A percentile compares a stretch with the other conserved stretches of the same genome.
Conservation (phyloP, 2,329 filamentous ascomycete genomes). For the Diaporthe batatas region DNA sequence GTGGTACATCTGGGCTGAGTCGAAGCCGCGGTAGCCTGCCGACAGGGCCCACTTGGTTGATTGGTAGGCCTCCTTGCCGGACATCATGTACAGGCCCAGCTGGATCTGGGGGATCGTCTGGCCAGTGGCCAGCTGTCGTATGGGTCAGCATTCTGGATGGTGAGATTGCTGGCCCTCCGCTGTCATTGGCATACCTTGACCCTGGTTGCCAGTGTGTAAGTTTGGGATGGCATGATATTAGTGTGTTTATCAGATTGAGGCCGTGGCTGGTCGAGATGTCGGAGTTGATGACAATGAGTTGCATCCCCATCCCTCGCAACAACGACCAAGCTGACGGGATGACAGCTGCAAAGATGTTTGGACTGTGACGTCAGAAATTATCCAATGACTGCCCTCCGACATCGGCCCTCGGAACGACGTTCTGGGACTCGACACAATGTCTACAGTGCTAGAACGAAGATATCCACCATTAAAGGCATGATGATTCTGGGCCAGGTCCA, state of each 20-base stretch:
- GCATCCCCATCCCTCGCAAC: too few relatives aligned
- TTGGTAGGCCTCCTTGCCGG: slow-evolving; percentile 68
- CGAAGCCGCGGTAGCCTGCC: slow-evolving; percentile 65
- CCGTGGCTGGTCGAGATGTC: neutral
- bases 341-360: slow-evolving; percentile 9
- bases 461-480: too few relatives aligned
- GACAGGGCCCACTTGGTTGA: slow-evolving; percentile 71
- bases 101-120: slow-evolving; percentile 78
- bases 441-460: neutral
- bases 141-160: slow-evolving; percentile 39
- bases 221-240: slow-evolving; percentile 31
- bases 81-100: slow-evolving; percentile 80
- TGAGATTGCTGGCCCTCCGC: slow-evolving; percentile 34
- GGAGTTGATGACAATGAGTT: neutral
- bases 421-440: neutral
- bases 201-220: slow-evolving; percentile 38
- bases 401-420: slow-evolving; percentile 22
- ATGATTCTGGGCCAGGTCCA: too few relatives aligned
- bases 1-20: slow-evolving; percentile 68
- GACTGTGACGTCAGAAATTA: slow-evolving; percentile 38
- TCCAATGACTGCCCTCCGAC: slow-evolving; percentile 25
- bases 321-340: neutral
- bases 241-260: neutral
- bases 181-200: slow-evolving; percentile 30
- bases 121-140: slow-evolving; percentile 71